A percentile compares a stretch with the other conserved stretches of the same genome.
Evolutionary conservation across 148 eudicot species (phyloP).

Genomic region (Spergularia marina): DNA sequence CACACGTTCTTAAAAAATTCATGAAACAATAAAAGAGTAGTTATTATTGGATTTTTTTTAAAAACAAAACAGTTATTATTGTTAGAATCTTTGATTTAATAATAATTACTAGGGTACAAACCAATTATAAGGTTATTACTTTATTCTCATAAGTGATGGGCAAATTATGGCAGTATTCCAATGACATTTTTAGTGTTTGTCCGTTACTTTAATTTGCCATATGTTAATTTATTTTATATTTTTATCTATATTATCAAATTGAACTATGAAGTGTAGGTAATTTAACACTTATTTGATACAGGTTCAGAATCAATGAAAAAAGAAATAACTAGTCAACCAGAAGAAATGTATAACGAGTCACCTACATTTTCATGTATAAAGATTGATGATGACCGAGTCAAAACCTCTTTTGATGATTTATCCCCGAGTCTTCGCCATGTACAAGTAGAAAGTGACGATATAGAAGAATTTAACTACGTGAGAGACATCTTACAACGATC

Average conservation of each 20-base stretch:
- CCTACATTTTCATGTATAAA: constrained; percentile 9
- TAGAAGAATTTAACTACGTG: constrained; percentile 50
- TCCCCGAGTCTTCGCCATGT: constrained; percentile 5
- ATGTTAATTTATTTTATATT: no score
- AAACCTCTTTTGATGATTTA: neutral
- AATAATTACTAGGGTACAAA: no score
- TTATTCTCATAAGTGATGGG: no score
- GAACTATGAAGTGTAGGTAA: neutral
- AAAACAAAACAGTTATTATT: no score
- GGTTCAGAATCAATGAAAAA: neutral
- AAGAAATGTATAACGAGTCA: constrained; percentile 6
- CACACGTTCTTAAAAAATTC: neutral
- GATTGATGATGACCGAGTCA: constrained; percentile 1
- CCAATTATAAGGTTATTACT: no score
- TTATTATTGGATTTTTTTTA: no score
- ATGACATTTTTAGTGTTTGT: no score
- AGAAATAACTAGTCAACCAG: neutral
- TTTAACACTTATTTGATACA: neutral
- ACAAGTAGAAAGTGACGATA: constrained; percentile 23
- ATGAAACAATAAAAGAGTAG: no score
- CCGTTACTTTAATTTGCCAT: no score
- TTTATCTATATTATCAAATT: neutral
- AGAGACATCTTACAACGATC: constrained; percentile 58
- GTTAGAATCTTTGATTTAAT: no score
- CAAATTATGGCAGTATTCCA: no score